A percentile compares a stretch with the other conserved stretches of the same genome.
phyloP scores from a whole-genome alignment of 495 filamentous ascomycete species.

The Aspergillus campestris region DNA sequence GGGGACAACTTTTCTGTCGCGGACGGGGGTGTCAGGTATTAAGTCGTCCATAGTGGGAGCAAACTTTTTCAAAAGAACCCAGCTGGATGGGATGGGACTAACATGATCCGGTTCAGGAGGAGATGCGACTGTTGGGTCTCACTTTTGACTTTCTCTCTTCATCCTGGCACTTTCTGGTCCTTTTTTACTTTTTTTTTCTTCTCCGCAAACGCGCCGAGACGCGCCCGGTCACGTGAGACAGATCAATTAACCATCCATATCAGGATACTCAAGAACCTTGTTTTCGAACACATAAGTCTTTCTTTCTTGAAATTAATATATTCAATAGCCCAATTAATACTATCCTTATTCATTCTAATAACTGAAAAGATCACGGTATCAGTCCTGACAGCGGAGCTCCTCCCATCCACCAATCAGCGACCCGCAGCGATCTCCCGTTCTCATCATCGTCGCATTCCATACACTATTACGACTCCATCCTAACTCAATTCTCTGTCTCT shows the following conservation, averaged over 20 bases:
- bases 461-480: not conserved
- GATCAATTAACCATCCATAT: too few relatives aligned
- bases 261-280: too few relatives aligned
- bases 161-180: not conserved
- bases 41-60: constrained; percentile 29
- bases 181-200: not conserved
- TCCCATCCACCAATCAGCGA: constrained; percentile 3
- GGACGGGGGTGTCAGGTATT: constrained; percentile 39
- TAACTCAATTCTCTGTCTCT: not conserved
- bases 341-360: too few relatives aligned
- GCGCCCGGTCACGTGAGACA: not conserved
- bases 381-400: too few relatives aligned
- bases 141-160: too few relatives aligned
- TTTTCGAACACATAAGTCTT: too few relatives aligned
- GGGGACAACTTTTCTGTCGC: constrained; percentile 37
- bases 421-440: not conserved
- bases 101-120: too few relatives aligned
- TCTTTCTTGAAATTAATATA: too few relatives aligned
- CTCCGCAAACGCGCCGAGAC: not conserved
- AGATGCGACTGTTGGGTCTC: too few relatives aligned
- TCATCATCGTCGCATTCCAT: not conserved
- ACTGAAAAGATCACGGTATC: too few relatives aligned
- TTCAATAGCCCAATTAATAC: too few relatives aligned
- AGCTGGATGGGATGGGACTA: too few relatives aligned
- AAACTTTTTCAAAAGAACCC: not conserved